These are phyloP conservation scores for Angomonas ambiguus DNA, from an alignment of 208 protist genomes.

Conservation along the genomic window DNA sequence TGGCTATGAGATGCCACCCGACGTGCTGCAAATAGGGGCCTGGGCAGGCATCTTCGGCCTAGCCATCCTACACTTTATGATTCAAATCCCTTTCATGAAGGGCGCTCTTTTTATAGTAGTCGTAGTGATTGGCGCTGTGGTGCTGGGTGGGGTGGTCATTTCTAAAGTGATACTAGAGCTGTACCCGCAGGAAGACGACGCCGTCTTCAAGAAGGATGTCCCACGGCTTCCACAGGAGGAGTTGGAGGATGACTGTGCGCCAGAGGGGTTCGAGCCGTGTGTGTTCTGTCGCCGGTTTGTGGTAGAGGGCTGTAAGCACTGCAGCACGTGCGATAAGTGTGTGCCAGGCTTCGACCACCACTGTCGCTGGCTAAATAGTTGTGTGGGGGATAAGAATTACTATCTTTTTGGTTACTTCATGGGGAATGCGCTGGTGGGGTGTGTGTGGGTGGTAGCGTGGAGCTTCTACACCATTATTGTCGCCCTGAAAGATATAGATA, in stretches of 20 bases:
- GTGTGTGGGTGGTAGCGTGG: constrained; percentile 52
- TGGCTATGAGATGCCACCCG: constrained; percentile 71
- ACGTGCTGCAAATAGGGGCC: constrained; percentile 62
- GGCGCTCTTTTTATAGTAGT: constrained; percentile 35
- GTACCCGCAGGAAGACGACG: constrained; percentile 61
- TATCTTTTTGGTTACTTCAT: constrained; percentile 72
- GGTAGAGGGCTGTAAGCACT: constrained; percentile 72
- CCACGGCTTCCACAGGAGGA: constrained; percentile 48
- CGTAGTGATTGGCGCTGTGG: constrained; percentile 26
- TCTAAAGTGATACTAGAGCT: constrained; percentile 67
- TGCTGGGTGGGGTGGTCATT: constrained; percentile 20
- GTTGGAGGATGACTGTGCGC: constrained; percentile 32
- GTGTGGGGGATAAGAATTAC: constrained; percentile 83
- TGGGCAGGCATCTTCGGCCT: constrained; percentile 58
- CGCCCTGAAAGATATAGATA: constrained; percentile 33
- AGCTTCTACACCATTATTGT: constrained; percentile 57
- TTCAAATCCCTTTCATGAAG: constrained; percentile 65
- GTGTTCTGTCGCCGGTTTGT: constrained; percentile 85
- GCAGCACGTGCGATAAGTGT: constrained; percentile 88
- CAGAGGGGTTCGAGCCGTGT: constrained; percentile 53
- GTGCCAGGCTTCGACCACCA: constrained; percentile 90
- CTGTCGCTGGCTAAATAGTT: constrained; percentile 90
- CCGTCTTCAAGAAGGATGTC: constrained; percentile 54
- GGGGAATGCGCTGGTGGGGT: constrained; percentile 41
- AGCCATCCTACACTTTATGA: constrained; percentile 45